Base-by-base conservation (phyloP, 345 rosid species). In the Arabis hirsuta region DNA sequence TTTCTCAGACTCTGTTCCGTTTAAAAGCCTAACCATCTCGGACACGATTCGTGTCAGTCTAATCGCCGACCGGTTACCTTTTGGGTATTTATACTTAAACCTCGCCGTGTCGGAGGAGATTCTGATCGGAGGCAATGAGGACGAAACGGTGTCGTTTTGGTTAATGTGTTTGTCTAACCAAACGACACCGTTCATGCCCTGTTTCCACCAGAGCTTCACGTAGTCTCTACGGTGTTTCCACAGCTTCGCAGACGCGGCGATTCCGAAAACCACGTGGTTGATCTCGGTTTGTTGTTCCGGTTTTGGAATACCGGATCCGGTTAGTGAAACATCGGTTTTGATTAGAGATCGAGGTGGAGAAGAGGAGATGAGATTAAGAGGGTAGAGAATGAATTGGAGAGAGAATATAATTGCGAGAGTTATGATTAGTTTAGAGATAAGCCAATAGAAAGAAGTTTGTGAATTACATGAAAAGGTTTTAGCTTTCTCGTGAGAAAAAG, bases 201-300 rank as follows among this genome's bases (percentile, higher is more conserved):
- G 86, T 45, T 69, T 78, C 90, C 92, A 90, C 98, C 98, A 90
- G 29, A 82, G 72, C 75, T 88, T 90, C 55, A 88, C 67, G 74
- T 90, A 92, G 9, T 87, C 71, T 74, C 78, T 88, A 10, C 98
- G 70, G 5, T 63, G 81, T 10, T 80, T 66, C 96, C 98, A 90
- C 11, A 87, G 78, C 1, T 79, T 79, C 2, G 96, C 72, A 0
- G 96, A 89, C 14, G 91, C 85, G 0, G 84, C 96, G 39, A 91
- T 87, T 48, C 97, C 94, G 57, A 91, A 91, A 5, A 82, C 90
- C 11, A 89, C 56, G 79, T 89, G 96, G 3, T 52, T 67, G 53
- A 89, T 76, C 5, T 50, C 73, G 0, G 91, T 89, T 42, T 71
- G 58, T 9, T 68, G 55, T 9, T 68, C 82, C 0, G 63, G 76